These are phyloP conservation scores for Dichotomopilus funicola DNA, from an alignment of 2,329 filamentous ascomycete species.

Conservation along the genomic window DNA sequence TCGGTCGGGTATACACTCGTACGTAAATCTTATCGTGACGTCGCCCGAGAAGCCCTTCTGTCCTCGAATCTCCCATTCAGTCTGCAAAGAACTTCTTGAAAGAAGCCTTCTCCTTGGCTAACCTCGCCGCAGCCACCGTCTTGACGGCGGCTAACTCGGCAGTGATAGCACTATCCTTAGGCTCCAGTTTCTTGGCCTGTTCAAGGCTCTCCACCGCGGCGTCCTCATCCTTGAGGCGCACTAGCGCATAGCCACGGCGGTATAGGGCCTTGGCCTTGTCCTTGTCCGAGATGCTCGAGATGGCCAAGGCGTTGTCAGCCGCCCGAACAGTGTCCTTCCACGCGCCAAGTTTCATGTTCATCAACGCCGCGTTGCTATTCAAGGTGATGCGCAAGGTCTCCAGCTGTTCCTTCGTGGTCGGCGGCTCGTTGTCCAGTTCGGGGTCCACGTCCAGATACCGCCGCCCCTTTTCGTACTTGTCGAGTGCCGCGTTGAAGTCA, in stretches of 20 bases:
- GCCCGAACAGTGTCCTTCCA: conserved; percentile 65
- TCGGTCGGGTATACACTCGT: not conserved
- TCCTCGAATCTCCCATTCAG: not conserved
- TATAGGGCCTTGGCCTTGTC: conserved; percentile 89
- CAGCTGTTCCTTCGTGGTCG: conserved; percentile 60
- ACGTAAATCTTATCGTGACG: not conserved
- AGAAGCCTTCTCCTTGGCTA: conserved; percentile 83
- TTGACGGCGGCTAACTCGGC: conserved; percentile 74
- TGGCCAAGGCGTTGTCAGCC: conserved; percentile 67
- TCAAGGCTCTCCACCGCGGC: conserved; percentile 67
- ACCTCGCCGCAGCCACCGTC: conserved; percentile 63
- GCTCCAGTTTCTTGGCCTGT: conserved; percentile 67
- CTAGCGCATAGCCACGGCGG: conserved; percentile 69
- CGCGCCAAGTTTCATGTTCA: conserved; percentile 71
- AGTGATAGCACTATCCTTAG: conserved; percentile 65
- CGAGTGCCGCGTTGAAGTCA: conserved; percentile 63
- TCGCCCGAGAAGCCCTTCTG: not conserved
- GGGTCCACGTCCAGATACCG: conserved; percentile 85
- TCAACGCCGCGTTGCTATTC: conserved; percentile 80
- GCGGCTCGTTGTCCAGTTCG: conserved; percentile 63
- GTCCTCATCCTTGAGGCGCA: conserved; percentile 79
- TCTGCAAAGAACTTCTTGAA: conserved; percentile 79
- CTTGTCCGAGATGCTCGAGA: conserved; percentile 57
- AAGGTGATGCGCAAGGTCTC: conserved; percentile 73
- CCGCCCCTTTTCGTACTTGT: conserved; percentile 91